phyloP scores from a whole-genome alignment of 2,329 filamentous ascomycete species.

The Epichloe uncinata region DNA sequence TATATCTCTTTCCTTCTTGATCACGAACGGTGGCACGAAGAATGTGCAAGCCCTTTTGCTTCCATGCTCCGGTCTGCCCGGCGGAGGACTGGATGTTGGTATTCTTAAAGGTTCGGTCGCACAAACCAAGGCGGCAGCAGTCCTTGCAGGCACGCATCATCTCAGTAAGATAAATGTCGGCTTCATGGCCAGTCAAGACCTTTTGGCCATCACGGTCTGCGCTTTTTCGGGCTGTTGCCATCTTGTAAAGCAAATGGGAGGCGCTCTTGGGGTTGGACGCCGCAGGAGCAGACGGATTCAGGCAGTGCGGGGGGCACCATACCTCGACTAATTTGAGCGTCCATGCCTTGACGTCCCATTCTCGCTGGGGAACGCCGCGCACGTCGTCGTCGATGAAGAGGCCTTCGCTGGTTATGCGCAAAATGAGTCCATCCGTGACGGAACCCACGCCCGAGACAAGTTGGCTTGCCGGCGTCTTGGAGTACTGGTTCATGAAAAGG shows the following conservation, averaged over 20 bases:
- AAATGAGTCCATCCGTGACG: slow-evolving; percentile 82
- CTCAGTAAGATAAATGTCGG: slow-evolving; percentile 49
- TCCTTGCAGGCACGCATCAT: slow-evolving; percentile 52
- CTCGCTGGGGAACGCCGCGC: slow-evolving; percentile 77
- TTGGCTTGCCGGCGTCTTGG: slow-evolving; percentile 80
- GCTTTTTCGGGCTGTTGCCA: slow-evolving; percentile 32
- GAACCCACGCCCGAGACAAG: slow-evolving; percentile 71
- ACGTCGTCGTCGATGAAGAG: slow-evolving; percentile 96
- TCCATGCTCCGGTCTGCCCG: slow-evolving; percentile 40
- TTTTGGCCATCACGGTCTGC: slow-evolving; percentile 36
- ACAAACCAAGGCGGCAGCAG: slow-evolving; percentile 43
- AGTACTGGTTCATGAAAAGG: slow-evolving; percentile 78
- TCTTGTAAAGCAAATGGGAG: slow-evolving; percentile 33
- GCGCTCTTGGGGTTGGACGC: slow-evolving; percentile 27
- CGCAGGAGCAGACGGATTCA: slow-evolving; percentile 29
- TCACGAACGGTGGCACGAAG: slow-evolving; percentile 51
- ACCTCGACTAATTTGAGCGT: slow-evolving; percentile 87
- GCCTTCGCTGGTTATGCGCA: slow-evolving; percentile 86
- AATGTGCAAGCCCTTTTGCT: slow-evolving; percentile 43
- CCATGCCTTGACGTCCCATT: slow-evolving; percentile 99
- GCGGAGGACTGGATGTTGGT: slow-evolving; percentile 26
- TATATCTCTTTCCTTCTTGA: slow-evolving; percentile 51
- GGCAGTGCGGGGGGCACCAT: slow-evolving; percentile 58
- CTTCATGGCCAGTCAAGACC: slow-evolving; percentile 48
- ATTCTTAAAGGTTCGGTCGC: slow-evolving; percentile 30